phyloP scores from a whole-genome alignment of 2,329 filamentous ascomycete species.

The Zymoseptoria passerinii region DNA sequence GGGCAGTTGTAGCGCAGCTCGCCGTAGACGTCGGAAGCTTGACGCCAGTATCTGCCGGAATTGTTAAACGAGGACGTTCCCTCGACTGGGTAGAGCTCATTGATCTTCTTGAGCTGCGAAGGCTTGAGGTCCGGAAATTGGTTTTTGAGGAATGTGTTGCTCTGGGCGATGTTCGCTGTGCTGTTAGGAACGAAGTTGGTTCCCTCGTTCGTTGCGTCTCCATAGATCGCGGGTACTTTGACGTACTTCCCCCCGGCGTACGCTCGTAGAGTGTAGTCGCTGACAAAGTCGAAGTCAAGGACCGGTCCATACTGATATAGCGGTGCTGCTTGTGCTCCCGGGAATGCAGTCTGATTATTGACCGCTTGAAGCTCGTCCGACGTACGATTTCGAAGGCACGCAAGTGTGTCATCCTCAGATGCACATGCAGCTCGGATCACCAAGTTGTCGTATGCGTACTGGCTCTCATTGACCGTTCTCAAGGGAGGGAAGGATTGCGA shows the following conservation, averaged over 20 bases:
- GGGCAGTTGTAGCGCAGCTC: slow-evolving; percentile 60
- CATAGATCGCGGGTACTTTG: slow-evolving; percentile 48
- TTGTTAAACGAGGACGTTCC: slow-evolving; percentile 39
- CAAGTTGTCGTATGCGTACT: slow-evolving; percentile 47
- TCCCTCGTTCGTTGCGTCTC: slow-evolving; percentile 55
- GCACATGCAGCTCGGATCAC: slow-evolving; percentile 43
- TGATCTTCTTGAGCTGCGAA: slow-evolving; percentile 44
- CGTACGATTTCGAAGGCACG: slow-evolving; percentile 43
- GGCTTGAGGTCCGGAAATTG: slow-evolving; percentile 51
- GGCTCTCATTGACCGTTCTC: slow-evolving; percentile 40
- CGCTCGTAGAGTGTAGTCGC: slow-evolving; percentile 42
- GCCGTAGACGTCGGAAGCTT: slow-evolving; percentile 51
- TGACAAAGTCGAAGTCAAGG: slow-evolving; percentile 45
- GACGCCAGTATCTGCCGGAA: slow-evolving; percentile 50
- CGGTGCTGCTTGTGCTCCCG: slow-evolving; percentile 36
- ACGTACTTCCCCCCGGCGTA: slow-evolving; percentile 44
- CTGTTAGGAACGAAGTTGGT: slow-evolving; percentile 50
- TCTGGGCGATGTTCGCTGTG: slow-evolving; percentile 41
- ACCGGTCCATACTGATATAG: slow-evolving; percentile 46
- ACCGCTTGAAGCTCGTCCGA: slow-evolving; percentile 37
- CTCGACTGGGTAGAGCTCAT: slow-evolving; percentile 48
- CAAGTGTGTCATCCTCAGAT: slow-evolving; percentile 33
- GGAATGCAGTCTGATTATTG: slow-evolving; percentile 41
- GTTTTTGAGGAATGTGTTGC: slow-evolving; percentile 48
- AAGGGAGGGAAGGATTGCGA: slow-evolving; percentile 46